Conservation (phyloP, 441 rosid genomes). For the Gossypium gossypioides region DNA sequence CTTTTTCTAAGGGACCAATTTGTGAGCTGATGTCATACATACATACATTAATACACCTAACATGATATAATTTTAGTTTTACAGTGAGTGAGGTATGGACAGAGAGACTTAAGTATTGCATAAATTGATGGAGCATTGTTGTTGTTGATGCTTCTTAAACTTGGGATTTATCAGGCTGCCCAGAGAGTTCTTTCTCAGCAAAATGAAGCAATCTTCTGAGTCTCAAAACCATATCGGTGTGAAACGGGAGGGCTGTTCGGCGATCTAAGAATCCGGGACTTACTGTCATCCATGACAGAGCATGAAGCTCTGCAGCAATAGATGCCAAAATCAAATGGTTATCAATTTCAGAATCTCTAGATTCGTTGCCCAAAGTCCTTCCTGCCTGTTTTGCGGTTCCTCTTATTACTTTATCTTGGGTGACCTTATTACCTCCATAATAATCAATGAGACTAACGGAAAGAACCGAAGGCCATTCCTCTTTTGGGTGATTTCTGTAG, state of each 20-base stretch:
- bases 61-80: not conserved
- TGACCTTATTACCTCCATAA: constrained; percentile 52
- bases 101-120: not conserved
- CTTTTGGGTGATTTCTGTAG: constrained; percentile 49
- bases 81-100: constrained; percentile 6
- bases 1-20: not conserved
- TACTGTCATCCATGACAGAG: constrained; percentile 93
- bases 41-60: not conserved
- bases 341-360: constrained; percentile 67
- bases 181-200: constrained; percentile 82
- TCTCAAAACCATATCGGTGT: constrained; percentile 92
- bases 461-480: constrained; percentile 95
- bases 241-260: constrained; percentile 84
- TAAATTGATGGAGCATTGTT: constrained; percentile 5
- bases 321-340: constrained; percentile 75
- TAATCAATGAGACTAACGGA: constrained; percentile 83
- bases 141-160: constrained; percentile 12
- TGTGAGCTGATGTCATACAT: not conserved
- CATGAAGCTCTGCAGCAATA: constrained; percentile 87
- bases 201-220: constrained; percentile 93
- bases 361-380: constrained; percentile 37
- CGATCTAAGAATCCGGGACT: constrained; percentile 83
- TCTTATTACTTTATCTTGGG: constrained; percentile 42
- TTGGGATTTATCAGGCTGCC: constrained; percentile 50
- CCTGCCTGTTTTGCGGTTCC: constrained; percentile 56